Evolutionary conservation across 768 basidiomycete species (phyloP).

Genomic region (Podaxis sp.): DNA sequence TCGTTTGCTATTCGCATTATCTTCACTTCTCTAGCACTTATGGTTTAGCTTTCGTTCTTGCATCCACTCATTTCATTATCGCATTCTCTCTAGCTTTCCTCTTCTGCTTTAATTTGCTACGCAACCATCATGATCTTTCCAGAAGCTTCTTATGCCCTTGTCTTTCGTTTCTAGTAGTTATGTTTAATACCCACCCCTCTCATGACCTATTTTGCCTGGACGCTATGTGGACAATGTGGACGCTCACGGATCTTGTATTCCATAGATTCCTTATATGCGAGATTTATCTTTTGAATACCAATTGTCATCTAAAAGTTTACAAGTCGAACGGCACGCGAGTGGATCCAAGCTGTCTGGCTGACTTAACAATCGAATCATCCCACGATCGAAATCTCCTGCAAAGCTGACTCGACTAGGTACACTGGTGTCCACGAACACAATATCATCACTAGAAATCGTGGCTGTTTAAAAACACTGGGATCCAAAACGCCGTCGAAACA

Average conservation of each 20-base stretch:
- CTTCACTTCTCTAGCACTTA: background rate
- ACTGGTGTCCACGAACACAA: background rate
- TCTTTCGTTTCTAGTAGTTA: background rate
- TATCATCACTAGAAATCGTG: background rate
- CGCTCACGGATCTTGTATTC: background rate
- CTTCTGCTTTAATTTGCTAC: background rate
- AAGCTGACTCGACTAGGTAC: background rate
- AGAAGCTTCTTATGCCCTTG: background rate
- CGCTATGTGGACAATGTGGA: background rate
- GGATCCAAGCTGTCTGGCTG: background rate
- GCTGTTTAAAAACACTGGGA: constrained; percentile 4
- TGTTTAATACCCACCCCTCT: background rate
- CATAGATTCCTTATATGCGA: background rate
- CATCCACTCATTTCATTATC: background rate
- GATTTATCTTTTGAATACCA: background rate
- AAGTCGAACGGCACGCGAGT: too few relatives aligned
- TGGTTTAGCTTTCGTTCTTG: background rate
- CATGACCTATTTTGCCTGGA: background rate
- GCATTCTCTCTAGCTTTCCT: background rate
- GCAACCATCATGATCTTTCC: constrained; percentile 4
- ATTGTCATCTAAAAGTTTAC: background rate
- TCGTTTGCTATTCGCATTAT: background rate
- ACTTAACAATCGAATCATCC: background rate
- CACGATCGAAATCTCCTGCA: constrained; percentile 10
- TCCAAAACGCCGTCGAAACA: constrained; percentile 3